These are phyloP conservation scores for Tubosaeta brunneosetosa DNA, from an alignment of 768 basidiomycete genomes.

Conservation along the genomic window DNA sequence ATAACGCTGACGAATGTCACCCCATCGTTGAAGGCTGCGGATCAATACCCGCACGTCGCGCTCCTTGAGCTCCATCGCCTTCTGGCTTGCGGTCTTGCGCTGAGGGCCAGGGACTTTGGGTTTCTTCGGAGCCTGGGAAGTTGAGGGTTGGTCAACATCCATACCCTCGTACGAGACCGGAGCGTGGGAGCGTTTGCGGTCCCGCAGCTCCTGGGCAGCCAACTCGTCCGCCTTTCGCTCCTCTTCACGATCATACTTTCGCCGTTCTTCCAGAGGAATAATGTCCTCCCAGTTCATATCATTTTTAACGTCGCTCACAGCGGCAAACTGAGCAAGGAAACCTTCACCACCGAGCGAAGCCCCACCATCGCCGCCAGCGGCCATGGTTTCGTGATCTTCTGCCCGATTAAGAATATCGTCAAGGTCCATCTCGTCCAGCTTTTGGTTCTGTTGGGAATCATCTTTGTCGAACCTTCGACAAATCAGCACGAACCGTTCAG, in stretches of 20 bases:
- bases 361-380: slow-evolving; percentile 74
- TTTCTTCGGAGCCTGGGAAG: slow-evolving; percentile 65
- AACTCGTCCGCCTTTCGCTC: slow-evolving; percentile 71
- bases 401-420: slow-evolving; percentile 97
- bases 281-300: slow-evolving; percentile 99
- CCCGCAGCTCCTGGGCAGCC: slow-evolving; percentile 60
- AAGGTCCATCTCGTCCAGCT: slow-evolving; percentile 98
- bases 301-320: slow-evolving; percentile 96
- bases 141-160: slow-evolving; percentile 74
- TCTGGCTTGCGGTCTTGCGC: slow-evolving; percentile 89
- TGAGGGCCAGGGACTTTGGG: slow-evolving; percentile 66
- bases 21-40: slow-evolving; percentile 95
- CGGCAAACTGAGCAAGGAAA: slow-evolving; percentile 93
- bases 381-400: slow-evolving; percentile 94
- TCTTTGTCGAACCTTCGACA: slow-evolving; percentile 89
- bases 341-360: slow-evolving; percentile 96
- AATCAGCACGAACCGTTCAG: slow-evolving; percentile 7
- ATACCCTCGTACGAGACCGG: slow-evolving; percentile 90
- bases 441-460: slow-evolving; percentile 86
- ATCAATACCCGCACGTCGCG: slow-evolving; percentile 94
- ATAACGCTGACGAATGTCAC: slow-evolving; percentile 92
- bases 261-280: slow-evolving; percentile 89
- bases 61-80: slow-evolving; percentile 95
- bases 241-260: slow-evolving; percentile 78
- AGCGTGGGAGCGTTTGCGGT: slow-evolving; percentile 81